Base-by-base conservation (phyloP, 176 grass and related monocot genomes). In the Hyparrhenia diplandra region DNA sequence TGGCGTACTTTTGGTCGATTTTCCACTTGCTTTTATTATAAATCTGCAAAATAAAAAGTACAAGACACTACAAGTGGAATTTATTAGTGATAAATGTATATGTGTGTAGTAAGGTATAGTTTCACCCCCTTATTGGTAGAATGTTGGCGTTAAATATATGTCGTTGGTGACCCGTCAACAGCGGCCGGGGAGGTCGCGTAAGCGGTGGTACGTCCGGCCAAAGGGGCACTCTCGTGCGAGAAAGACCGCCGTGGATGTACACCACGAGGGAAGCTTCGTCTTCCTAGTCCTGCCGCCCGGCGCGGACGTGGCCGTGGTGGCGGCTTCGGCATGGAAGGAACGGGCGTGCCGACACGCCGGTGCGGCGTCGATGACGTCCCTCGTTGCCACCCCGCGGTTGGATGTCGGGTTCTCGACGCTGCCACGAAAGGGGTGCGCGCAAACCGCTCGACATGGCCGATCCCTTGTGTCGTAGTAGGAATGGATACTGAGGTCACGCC, bases 321-420 rank as follows among this genome's bases (percentile, higher is more conserved):
- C 18, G 0, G 55, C 55, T n/a, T 0, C 11, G 3, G 29, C 28
- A 20, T 1, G 69, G 80, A 28, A 82, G 80, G 10, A 82, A 82
- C 2, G 74, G 41, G 13, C 80, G 69, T 0, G 69, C 77, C 13
- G 39, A 85, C 28, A 69, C 49, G 37, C 73, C 82, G 36, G 64
- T 47, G 20, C 1, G 10, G 0, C 24, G 62, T 60, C 20, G 49
- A 84, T 69, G 6, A 83, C 81, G 32, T 83, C 81, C 60, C 71
- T 51, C 14, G 81, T 66, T 0, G 71, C 81, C 31, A 75, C 81
- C 0, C 80, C 81, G 39, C 67, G 67, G 31, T 46, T 64, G 14
- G 14, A 10, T 1, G 21, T 12, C 10, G 70, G 70, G 69, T 74
- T 18, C 14, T 74, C 81, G 70, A 39, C 10, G 70, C 59, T 0